Base-by-base conservation (phyloP, 129 eudicot genomes). In the Erigeron canadensis region DNA sequence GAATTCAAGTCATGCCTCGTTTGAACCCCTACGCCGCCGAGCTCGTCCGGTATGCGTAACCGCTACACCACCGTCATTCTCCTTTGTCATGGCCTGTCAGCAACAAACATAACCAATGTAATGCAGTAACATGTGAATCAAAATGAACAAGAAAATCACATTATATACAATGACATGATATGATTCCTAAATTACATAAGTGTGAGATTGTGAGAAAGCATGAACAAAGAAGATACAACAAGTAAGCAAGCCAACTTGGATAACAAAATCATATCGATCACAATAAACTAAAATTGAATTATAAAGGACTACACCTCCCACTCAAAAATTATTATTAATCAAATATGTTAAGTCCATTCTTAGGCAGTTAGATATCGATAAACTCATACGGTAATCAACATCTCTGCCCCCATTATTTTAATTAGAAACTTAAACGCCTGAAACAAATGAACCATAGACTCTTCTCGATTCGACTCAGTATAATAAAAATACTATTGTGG, bases 11-110 rank as follows among this genome's bases (percentile, higher is more conserved):
- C 65, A 22, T 56, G 82, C 90, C 83, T 85, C 90, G 70, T 76
- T 85, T 60, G 85, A 85, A 77, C 87, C 84, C 80, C 67, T 85
- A 41, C 87, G 90, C 23, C 86, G 79, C 51, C 90, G 82, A 51
- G 77, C 48, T 53, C 90, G 82, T 44, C 80, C 80, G 59, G 81
- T 79, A 55, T 83, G 87, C 12, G 81, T 66, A 63, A 81, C 81
- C 23, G 85, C 67, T 42, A 71, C 77, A 63, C 77, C 71, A 62
- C 74, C 72, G 1, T 67, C 78, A 2, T 57, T 62, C 40, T 77
- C 81, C 76, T 70, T 70, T 13, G 70, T 64, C 82, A 64, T 78
- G 82, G 62, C 67, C 71, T 23, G 11, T 11, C 67, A 78, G 47
- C 39, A 45, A 16, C 15, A 72, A 61, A 60, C 69, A 72, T 46